Base-by-base conservation (phyloP, 257 asterid species). In the Solanum megistacrolobum region DNA sequence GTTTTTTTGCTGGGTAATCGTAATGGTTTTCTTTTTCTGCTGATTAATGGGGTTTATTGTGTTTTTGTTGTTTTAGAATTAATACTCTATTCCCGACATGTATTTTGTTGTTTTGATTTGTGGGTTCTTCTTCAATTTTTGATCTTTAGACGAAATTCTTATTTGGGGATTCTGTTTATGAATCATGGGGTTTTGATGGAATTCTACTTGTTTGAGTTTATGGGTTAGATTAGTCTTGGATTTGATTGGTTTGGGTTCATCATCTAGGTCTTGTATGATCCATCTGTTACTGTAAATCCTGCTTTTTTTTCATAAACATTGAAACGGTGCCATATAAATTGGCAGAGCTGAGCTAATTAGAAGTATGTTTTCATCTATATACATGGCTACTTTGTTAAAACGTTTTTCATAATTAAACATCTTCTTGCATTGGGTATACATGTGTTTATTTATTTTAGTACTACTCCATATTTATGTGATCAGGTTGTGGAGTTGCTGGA, bases 401-500 rank as follows among this genome's bases (percentile, higher is more conserved):
- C 14, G 35, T 39, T 27, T 78, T 11, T 25, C 84, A 39, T 39
- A 41, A 25, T 78, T 41, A 21, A 41, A 76, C 34, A 36, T 38
- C 21, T 76, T 75, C 21, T 76, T 76, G 9, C n/a, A 55, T 55
- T 55, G 65, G n/a, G 65, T 79, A 79, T 43, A 25, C 18, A n/a
- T 78, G 5, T 41, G 35, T 25, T 39, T n/a, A 25, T n/a, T 38
- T 14, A 25, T n/a, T 38, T 14, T 14, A 69, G 76, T 8, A 14
- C 12, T 12, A 55, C 55, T 12, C 52, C 55, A 55, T 1, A 76
- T 38, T 38, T 78, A 7, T 79, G 16, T 43, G 66, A 60, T 87
- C 82, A 96, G 99, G 99, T 31, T 72, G 83, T 86, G 98, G 99
- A 89, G 93, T 91, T 48, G 97, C 94, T 89, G 99, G 99, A 71